Base-by-base conservation (phyloP, 768 basidiomycete genomes). In the Russula brevipes region DNA sequence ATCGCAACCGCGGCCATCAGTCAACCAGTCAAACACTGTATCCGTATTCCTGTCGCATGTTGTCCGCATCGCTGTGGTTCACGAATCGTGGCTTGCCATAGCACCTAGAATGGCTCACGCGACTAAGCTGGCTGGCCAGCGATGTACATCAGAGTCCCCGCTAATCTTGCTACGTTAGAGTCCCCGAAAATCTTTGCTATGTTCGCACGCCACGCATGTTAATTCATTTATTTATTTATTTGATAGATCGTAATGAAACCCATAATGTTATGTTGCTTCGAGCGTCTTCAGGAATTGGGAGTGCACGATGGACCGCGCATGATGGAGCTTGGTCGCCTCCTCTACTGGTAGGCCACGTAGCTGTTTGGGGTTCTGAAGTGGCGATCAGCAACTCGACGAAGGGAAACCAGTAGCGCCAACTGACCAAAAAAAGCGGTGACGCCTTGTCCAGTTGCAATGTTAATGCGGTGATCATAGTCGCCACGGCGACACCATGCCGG, bases 381-480 rank as follows among this genome's bases (percentile, higher is more conserved):
- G 11, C 17, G 10, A 11, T 61, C 45, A 68, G 46, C 12, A 44
- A 33, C 17, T 9, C 16, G 56, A 35, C 6, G 44, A 45, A 10
- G 33, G 35, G 19, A 51, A 12, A 24, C 24, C 24, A 24, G 59
- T 47, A 54, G 54, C 39, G 54, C 45, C 63, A 19, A 79, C 85
- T 59, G 66, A 89, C 90, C 73, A 90, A 70, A 14, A 80, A 79
- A 4, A 83, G 73, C 10, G 88, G 87, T 59, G 79, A 81, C 54
- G 81, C 76, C 62, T 80, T 81, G 70, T 88, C 86, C 41, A 87
- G 79, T 44, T 81, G 76, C 19, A 74, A 73, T 45, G 88, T 79
- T 62, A 93, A 70, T n/a, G 80, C 78, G 3, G 81, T 77, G 52
- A 85, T 81, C 87, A 93, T 92, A 68, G 85, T 85, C 33, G 86